Evolutionary conservation across 768 basidiomycete genomes (phyloP).

Genomic region (Glaciozyma martinii): DNA sequence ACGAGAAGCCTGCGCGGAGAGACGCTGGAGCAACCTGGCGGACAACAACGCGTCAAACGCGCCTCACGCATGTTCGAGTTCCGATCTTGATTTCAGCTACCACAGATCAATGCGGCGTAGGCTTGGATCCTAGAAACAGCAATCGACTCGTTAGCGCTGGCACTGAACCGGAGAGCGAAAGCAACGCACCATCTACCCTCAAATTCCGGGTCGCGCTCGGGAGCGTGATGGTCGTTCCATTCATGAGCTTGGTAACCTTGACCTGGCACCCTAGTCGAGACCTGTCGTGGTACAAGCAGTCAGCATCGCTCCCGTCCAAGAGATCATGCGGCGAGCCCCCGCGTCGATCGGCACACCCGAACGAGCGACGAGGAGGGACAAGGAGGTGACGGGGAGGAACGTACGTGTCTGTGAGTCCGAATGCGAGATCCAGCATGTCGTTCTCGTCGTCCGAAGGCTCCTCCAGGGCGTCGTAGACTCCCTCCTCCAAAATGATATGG

Average conservation of each 20-base stretch:
- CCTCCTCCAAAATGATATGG: constrained; percentile 74
- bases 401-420: constrained; percentile 86
- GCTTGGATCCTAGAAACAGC: constrained; percentile 28
- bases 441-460: constrained; percentile 98
- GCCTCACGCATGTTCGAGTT: no score
- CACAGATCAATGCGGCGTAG: constrained; percentile 25
- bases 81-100: no score
- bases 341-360: no score
- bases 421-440: constrained; percentile 94
- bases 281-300: no score
- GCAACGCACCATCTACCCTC: constrained; percentile 69
- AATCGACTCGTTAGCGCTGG: background rate
- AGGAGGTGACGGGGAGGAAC: constrained; percentile 12
- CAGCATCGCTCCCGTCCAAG: no score
- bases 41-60: no score
- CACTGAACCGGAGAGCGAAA: background rate
- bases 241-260: constrained; percentile 65
- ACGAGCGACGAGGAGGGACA: no score
- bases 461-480: constrained; percentile 74
- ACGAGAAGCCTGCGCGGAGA: no score
- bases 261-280: constrained; percentile 50
- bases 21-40: no score
- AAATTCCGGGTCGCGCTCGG: constrained; percentile 92
- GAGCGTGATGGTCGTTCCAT: constrained; percentile 73
- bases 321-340: no score